These are phyloP conservation scores for Salix arbutifolia DNA, from an alignment of 345 rosid genomes.

Conservation along the genomic window DNA sequence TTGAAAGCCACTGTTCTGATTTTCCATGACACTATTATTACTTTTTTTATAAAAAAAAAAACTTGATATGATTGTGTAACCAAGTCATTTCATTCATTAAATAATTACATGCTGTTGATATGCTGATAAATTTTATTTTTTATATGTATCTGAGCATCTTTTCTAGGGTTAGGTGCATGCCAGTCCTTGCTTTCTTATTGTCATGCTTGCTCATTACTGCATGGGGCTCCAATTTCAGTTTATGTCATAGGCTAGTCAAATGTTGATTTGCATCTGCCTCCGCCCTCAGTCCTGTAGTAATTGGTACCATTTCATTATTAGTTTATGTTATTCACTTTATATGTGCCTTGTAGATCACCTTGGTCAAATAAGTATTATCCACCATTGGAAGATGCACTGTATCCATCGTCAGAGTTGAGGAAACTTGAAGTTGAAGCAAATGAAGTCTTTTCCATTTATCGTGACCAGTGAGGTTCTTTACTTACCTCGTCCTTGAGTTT, in stretches of 20 bases:
- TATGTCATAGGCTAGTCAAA: too few species aligned
- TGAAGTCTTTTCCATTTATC: constrained; percentile 74
- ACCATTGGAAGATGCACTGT: constrained; percentile 67
- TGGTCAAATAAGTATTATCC: constrained; percentile 93
- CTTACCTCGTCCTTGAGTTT: constrained; percentile 56
- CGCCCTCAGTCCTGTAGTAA: too few species aligned
- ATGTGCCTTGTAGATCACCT: constrained; percentile 58
- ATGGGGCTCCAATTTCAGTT: not conserved
- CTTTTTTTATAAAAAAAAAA: too few species aligned
- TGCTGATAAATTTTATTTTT: too few species aligned
- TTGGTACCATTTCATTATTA: not conserved
- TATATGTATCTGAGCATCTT: not conserved
- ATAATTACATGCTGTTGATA: too few species aligned
- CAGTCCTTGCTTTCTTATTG: too few species aligned
- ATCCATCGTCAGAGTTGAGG: constrained; percentile 73
- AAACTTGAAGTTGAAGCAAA: constrained; percentile 91
- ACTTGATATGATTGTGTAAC: too few species aligned
- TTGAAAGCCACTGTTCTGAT: too few species aligned
- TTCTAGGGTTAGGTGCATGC: not conserved
- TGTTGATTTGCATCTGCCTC: too few species aligned
- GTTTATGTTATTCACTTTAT: too few species aligned
- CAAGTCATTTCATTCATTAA: too few species aligned
- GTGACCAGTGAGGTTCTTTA: constrained; percentile 99
- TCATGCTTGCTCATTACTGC: not conserved
- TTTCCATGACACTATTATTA: too few species aligned